A percentile compares a stretch with the other conserved stretches of the same genome.
phyloP scores from a whole-genome alignment of 768 basidiomycete genomes.

The Gyrodon lividus region DNA sequence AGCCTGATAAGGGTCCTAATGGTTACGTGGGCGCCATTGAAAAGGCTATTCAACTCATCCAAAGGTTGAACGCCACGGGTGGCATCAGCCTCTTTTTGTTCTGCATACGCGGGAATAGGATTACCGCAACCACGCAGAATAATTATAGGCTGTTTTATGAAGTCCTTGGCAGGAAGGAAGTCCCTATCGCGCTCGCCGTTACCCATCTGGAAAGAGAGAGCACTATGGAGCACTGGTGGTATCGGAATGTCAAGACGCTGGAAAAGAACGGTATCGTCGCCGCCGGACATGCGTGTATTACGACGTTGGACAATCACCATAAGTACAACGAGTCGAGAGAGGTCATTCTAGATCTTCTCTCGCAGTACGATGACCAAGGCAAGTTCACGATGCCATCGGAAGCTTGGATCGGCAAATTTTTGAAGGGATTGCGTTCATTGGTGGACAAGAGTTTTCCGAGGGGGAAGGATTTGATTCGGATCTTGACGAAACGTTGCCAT shows the following conservation, averaged over 20 bases:
- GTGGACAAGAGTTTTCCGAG: neutral
- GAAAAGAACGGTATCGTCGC: slow-evolving; percentile 3
- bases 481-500: slow-evolving; percentile 10
- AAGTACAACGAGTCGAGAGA: slow-evolving; percentile 26
- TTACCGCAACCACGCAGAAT: slow-evolving; percentile 25
- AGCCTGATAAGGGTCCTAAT: slow-evolving; percentile 1
- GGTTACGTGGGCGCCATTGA: slow-evolving; percentile 10
- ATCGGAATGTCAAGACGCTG: slow-evolving; percentile 8
- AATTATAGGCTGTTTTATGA: slow-evolving; percentile 32
- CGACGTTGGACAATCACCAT: slow-evolving; percentile 2
- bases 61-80: slow-evolving; percentile 13
- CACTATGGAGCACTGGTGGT: slow-evolving; percentile 24
- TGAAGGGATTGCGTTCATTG: slow-evolving; percentile 2
- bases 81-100: slow-evolving; percentile 37
- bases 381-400: slow-evolving; percentile 7
- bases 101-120: slow-evolving; percentile 32
- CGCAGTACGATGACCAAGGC: slow-evolving; percentile 3
- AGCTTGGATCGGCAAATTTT: neutral
- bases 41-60: slow-evolving; percentile 24
- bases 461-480: slow-evolving; percentile 3
- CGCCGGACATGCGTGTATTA: slow-evolving; percentile 18
- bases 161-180: slow-evolving; percentile 17
- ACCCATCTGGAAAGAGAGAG: slow-evolving; percentile 31
- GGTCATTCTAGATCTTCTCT: slow-evolving; percentile 9
- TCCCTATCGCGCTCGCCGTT: slow-evolving; percentile 34